Percentiles rank a stretch among this genome's conserved stretches.
These are phyloP conservation scores for Lumnitzera littorea DNA, from an alignment of 345 rosid genomes.

Conservation along the genomic window DNA sequence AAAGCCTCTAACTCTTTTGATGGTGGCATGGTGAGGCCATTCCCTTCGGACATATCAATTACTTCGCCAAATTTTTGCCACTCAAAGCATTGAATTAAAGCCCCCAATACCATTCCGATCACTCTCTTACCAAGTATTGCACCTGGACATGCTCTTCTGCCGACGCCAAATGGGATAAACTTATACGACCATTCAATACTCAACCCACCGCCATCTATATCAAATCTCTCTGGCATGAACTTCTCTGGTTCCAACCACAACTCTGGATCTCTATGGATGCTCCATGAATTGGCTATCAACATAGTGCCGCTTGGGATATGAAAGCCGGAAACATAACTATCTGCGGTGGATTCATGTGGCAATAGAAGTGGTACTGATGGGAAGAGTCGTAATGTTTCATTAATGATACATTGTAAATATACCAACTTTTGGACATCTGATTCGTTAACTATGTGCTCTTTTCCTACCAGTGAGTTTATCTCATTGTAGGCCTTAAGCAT, in stretches of 20 bases:
- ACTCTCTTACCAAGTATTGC: constrained; percentile 11
- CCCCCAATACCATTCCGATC: constrained; percentile 6
- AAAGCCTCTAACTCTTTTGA: background rate
- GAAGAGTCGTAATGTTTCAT: constrained; percentile 16
- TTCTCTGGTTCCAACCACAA: constrained; percentile 11
- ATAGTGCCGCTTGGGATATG: constrained; percentile 24
- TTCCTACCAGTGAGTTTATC: constrained; percentile 3
- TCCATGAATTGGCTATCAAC: constrained; percentile 21
- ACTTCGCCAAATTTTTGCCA: constrained; percentile 5
- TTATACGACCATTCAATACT: background rate
- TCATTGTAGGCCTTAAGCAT: constrained; percentile 8
- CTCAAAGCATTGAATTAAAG: constrained; percentile 17
- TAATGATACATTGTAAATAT: constrained; percentile 1
- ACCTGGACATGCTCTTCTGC: constrained; percentile 20
- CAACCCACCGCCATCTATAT: background rate
- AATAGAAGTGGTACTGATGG: constrained; percentile 1
- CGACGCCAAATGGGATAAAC: constrained; percentile 14
- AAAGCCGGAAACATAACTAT: constrained; percentile 16
- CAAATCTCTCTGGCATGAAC: constrained; percentile 15
- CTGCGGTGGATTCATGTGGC: constrained; percentile 12
- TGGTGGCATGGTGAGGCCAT: too few species aligned
- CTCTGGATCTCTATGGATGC: constrained; percentile 17
- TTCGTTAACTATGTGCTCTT: constrained; percentile 8
- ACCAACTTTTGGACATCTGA: constrained; percentile 5
- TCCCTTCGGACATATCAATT: background rate